These are phyloP conservation scores for Nigrospora sphaerica DNA, from an alignment of 2,329 filamentous ascomycete genomes.

Conservation along the genomic window DNA sequence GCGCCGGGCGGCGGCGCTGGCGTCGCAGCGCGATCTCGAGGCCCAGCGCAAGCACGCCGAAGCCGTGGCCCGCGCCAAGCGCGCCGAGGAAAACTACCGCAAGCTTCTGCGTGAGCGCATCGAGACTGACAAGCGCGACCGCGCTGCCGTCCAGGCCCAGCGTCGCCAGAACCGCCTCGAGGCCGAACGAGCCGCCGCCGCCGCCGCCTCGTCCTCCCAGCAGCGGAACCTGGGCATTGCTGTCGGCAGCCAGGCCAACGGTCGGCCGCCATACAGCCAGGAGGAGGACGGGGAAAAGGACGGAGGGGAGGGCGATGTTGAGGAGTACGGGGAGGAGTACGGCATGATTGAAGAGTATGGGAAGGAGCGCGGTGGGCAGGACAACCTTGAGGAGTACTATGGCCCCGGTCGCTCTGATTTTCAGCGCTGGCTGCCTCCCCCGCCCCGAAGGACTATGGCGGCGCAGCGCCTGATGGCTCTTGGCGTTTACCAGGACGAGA, in stretches of 20 bases:
- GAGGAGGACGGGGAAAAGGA: neutral
- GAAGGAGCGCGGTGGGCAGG: neutral
- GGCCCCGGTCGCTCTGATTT: too few relatives aligned
- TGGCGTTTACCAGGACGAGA: too few relatives aligned
- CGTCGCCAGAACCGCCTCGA: neutral
- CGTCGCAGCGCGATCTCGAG: slow-evolving; percentile 2
- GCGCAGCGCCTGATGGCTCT: too few relatives aligned
- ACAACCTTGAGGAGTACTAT: neutral
- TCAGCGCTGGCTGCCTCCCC: too few relatives aligned
- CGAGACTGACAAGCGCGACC: slow-evolving; percentile 8
- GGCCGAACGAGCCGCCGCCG: neutral
- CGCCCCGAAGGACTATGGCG: too few relatives aligned
- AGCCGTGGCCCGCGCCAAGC: slow-evolving; percentile 6
- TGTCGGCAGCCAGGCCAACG: too few relatives aligned
- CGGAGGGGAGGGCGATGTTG: neutral
- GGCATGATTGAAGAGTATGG: too few relatives aligned
- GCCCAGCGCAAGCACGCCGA: slow-evolving; percentile 6
- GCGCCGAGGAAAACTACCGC: slow-evolving; percentile 2
- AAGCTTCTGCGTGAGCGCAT: slow-evolving; percentile 7
- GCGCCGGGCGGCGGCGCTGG: too few relatives aligned
- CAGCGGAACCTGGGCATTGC: too few relatives aligned
- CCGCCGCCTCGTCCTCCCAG: neutral
- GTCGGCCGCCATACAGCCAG: neutral
- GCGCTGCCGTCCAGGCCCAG: neutral
- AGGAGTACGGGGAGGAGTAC: neutral